Evolutionary conservation across 2,329 filamentous ascomycete species (phyloP), one percentile per base, ranked within the genome.

Genomic region (Karstenula rhodostoma): DNA sequence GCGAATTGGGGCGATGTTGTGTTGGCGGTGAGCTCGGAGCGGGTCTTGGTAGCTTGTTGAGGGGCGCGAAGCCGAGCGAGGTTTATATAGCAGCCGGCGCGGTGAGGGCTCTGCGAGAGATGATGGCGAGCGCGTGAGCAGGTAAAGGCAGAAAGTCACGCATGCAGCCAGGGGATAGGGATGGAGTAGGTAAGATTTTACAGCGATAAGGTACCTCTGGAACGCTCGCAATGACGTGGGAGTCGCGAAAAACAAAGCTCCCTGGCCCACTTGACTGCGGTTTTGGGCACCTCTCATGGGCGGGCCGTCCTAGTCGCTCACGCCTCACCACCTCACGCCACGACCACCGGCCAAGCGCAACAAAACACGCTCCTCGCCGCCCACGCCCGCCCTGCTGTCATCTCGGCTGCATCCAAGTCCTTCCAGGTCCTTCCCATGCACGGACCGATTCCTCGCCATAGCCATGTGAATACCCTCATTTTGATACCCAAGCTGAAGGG

Each of bases 161-260:
- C 44, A 6, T 29, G 15, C 33, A 56, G 8, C n/a, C 22, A 29
- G 29, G 22, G n/a, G 19, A 8, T 12, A 33, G 22, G 33, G 33
- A 47, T 47, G 10, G 29, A 49, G 25, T 49, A 42, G 42, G 25
- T 49, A 42, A 33, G 51, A 40, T 8, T 54, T 40, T 54, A 40
- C 51, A 10, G 19, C 51, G 51, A 54, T 54, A 54, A 54, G 51
- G 35, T 44, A 32, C 40, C 27, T 44, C 27, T 33, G 27, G 43
- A 33, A 27, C 32, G 46, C 48, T 48, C 29, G 35, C 48, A 32
- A 52, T 52, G 56, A 58, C 56, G 56, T 58, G 47, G 56, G 56
- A 44, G 40, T 52, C 35, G 27, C 47, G 37, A 51, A 57, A 57
- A 57, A 57, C 25, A 57, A 57, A 57, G 55, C 55, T 49, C 46